Evolutionary conservation across 345 rosid genomes (phyloP).

Genomic region (Aquilaria malaccensis): DNA sequence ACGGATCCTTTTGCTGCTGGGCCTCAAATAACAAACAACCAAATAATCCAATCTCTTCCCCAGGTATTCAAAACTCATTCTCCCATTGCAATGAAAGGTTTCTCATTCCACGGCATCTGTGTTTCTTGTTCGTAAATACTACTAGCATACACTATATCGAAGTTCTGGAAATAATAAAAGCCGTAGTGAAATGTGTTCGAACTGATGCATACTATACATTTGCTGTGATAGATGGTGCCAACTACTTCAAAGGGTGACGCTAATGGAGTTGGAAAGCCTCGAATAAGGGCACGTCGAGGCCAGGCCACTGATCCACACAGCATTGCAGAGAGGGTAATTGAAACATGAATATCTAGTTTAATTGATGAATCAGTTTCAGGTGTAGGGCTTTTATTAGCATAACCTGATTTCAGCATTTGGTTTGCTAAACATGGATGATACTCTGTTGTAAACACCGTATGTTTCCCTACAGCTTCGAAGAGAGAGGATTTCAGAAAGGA

Average conservation of each 20-base stretch:
- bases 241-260: constrained; percentile 15
- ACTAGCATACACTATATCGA: no score
- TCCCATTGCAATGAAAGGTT: neutral
- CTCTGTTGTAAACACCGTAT: neutral
- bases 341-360: constrained; percentile 2
- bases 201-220: neutral
- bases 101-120: neutral
- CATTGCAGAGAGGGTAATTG: constrained; percentile 52
- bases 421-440: neutral
- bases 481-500: constrained; percentile 60
- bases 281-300: constrained; percentile 57
- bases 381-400: neutral
- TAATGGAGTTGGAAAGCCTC: constrained; percentile 33
- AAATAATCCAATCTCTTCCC: constrained; percentile 14
- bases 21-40: constrained; percentile 5
- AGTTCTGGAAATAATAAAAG: no score
- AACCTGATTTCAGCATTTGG: neutral
- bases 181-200: no score
- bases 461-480: constrained; percentile 37
- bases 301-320: constrained; percentile 73
- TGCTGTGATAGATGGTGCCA: constrained; percentile 21
- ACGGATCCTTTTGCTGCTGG: constrained; percentile 15
- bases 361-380: neutral
- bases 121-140: neutral
- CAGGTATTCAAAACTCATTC: constrained; percentile 18